phyloP scores from a whole-genome alignment of 2,329 filamentous ascomycete species.

The Chaetomium globosum region DNA sequence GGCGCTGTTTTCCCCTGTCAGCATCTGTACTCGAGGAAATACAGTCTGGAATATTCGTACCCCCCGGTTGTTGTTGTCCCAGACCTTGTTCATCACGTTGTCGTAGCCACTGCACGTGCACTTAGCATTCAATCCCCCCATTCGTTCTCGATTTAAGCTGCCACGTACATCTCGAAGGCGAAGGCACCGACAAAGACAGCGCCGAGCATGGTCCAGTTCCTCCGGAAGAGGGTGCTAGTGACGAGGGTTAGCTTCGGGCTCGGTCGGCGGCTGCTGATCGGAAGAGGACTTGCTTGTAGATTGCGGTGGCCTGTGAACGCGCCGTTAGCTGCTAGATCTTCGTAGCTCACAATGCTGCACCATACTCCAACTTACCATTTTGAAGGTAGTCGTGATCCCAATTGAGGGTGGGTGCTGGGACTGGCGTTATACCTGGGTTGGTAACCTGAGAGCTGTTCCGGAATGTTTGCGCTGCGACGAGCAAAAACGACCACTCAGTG shows the following conservation, averaged over 20 bases:
- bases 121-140: slow-evolving; percentile 28
- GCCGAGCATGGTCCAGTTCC: slow-evolving; percentile 84
- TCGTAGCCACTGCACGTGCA: slow-evolving; percentile 71
- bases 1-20: slow-evolving; percentile 65
- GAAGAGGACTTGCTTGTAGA: slow-evolving; percentile 61
- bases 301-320: slow-evolving; percentile 45
- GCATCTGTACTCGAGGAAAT: slow-evolving; percentile 28
- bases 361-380: slow-evolving; percentile 60
- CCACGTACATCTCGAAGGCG: slow-evolving; percentile 84
- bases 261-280: slow-evolving; percentile 11
- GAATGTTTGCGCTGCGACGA: slow-evolving; percentile 29
- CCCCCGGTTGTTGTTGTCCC: slow-evolving; percentile 88
- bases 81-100: slow-evolving; percentile 77
- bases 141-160: slow-evolving; percentile 25
- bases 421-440: slow-evolving; percentile 30
- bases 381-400: slow-evolving; percentile 39
- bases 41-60: slow-evolving; percentile 54
- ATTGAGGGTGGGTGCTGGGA: slow-evolving; percentile 28
- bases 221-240: slow-evolving; percentile 76
- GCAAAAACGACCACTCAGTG: slow-evolving; percentile 35
- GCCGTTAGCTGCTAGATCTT: slow-evolving; percentile 15
- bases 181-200: slow-evolving; percentile 87
- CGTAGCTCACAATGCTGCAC: neutral
- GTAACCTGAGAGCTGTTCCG: slow-evolving; percentile 25
- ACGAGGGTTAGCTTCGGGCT: slow-evolving; percentile 33